A percentile compares a stretch with the other conserved stretches of the same genome.
These are phyloP conservation scores for Populus tremula DNA, from an alignment of 345 rosid species.

Conservation along the genomic window DNA sequence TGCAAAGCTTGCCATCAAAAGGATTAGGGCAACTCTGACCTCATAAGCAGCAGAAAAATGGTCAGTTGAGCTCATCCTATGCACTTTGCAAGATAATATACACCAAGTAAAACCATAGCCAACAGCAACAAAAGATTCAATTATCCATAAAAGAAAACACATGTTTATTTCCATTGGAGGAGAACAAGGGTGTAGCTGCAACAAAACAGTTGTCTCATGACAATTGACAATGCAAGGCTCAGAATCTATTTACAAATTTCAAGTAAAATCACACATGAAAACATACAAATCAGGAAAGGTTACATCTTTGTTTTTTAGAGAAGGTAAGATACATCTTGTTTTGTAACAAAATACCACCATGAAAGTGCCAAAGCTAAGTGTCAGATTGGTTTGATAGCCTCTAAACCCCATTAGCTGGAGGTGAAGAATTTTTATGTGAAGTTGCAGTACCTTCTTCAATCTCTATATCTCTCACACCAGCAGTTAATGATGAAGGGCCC, in stretches of 20 bases:
- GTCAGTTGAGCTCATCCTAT: background rate
- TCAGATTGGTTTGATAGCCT: background rate
- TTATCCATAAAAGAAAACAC: background rate
- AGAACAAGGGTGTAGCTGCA: background rate
- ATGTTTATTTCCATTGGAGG: background rate
- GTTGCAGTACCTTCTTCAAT: constrained; percentile 38
- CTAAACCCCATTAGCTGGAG: constrained; percentile 33
- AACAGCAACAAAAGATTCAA: background rate
- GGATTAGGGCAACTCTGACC: background rate
- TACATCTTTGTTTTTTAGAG: background rate
- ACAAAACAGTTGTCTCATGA: background rate
- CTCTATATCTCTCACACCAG: constrained; percentile 44
- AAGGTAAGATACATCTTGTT: background rate
- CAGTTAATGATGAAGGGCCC: constrained; percentile 37
- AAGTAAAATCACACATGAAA: background rate
- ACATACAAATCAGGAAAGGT: background rate
- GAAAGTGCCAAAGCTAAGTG: background rate
- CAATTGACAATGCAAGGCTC: background rate
- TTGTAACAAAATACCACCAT: constrained; percentile 8
- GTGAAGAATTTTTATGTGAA: constrained; percentile 23
- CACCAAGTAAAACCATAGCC: background rate
- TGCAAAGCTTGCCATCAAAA: background rate
- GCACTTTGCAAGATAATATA: background rate
- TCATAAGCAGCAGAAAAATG: background rate
- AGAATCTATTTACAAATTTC: background rate